A percentile compares a stretch with the other conserved stretches of the same genome.
Evolutionary conservation across 1,139 yeast species (phyloP).

Genomic region (Suhomyces chickasaworum): DNA sequence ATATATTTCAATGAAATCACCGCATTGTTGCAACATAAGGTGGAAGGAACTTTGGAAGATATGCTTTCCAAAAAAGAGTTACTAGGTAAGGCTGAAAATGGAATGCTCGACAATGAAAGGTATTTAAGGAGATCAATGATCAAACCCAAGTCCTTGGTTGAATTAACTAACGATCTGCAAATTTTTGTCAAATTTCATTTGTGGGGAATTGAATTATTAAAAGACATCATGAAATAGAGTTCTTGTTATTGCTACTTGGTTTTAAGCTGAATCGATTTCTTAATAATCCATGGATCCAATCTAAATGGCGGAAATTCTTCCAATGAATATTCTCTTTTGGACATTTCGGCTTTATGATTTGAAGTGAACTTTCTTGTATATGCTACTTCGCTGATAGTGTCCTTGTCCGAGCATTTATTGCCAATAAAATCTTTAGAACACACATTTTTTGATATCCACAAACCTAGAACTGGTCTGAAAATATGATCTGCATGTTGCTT

Average conservation of each 20-base stretch:
- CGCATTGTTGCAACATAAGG: constrained; percentile 46
- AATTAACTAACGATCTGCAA: constrained; percentile 59
- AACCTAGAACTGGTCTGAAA: constrained; percentile 31
- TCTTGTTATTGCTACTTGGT: neutral
- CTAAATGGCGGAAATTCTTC: constrained; percentile 10
- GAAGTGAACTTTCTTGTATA: constrained; percentile 19
- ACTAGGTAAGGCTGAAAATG: constrained; percentile 9
- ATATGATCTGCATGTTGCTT: constrained; percentile 27
- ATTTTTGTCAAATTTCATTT: constrained; percentile 67
- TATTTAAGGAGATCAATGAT: constrained; percentile 54
- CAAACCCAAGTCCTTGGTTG: constrained; percentile 60
- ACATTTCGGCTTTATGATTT: constrained; percentile 13
- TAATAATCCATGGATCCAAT: constrained; percentile 17
- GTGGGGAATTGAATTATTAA: constrained; percentile 58
- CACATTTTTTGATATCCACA: constrained; percentile 35
- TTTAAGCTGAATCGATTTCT: neutral
- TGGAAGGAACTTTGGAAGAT: constrained; percentile 24
- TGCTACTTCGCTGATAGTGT: constrained; percentile 22
- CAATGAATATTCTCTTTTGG: neutral
- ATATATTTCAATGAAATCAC: constrained; percentile 56
- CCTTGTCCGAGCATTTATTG: constrained; percentile 23
- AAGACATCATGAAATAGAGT: constrained; percentile 23
- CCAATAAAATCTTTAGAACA: constrained; percentile 27
- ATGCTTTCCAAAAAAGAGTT: constrained; percentile 8
- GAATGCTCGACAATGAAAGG: constrained; percentile 50